Percentiles rank a stretch among this genome's conserved stretches.
Evolutionary conservation across 305 asterid species (phyloP).

Genomic region (Fraxinus albicans): DNA sequence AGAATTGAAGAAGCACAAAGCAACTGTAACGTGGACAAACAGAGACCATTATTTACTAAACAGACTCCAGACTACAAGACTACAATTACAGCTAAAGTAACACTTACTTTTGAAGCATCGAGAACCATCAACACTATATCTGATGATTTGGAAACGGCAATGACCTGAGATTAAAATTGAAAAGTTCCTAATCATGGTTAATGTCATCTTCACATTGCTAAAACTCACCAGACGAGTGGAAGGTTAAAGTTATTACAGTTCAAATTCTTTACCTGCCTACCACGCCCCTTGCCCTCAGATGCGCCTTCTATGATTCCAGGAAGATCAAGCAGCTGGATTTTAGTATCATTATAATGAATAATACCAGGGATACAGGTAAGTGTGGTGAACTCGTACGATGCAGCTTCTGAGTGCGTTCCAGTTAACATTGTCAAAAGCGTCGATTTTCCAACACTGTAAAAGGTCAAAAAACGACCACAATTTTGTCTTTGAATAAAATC

Average conservation of each 20-base stretch:
- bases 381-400: constrained; percentile 95
- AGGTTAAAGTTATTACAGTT: not conserved
- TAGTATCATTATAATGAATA: constrained; percentile 93
- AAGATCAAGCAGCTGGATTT: constrained; percentile 97
- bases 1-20: not conserved
- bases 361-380: constrained; percentile 99
- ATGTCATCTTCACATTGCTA: constrained; percentile 7
- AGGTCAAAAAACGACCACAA: not conserved
- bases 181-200: constrained; percentile 22
- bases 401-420: constrained; percentile 98
- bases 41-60: not conserved
- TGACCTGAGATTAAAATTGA: constrained; percentile 60
- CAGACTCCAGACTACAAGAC: not conserved
- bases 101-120: constrained; percentile 96
- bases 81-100: not conserved
- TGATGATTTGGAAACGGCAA: constrained; percentile 95
- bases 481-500: not conserved
- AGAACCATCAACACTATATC: constrained; percentile 97
- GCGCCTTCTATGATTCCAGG: constrained; percentile 99
- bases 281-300: constrained; percentile 99
- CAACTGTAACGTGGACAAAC: not conserved
- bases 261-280: constrained; percentile 73
- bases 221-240: constrained; percentile 3
- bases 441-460: constrained; percentile 82
- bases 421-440: constrained; percentile 92